Evolutionary conservation across 2,329 filamentous ascomycete genomes (phyloP).

Genomic region (Hypoxylon sp.): DNA sequence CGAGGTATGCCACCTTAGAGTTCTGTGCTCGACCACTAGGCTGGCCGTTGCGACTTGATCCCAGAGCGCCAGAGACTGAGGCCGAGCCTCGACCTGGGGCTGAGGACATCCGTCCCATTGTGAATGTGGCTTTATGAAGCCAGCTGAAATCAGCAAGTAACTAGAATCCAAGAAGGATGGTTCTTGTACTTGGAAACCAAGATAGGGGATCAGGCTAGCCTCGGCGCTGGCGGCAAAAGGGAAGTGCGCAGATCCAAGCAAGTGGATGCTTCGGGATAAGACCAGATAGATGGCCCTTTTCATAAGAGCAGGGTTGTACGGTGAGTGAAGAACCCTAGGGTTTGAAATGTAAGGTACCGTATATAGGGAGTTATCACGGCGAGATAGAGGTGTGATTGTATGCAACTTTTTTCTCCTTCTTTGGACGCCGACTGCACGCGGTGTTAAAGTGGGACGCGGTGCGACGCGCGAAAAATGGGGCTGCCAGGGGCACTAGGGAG

Average conservation of each 20-base stretch:
- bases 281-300: too few relatives aligned
- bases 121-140: conserved; percentile 1
- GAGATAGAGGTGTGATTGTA: conserved; percentile 3
- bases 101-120: conserved; percentile 26
- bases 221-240: conserved; percentile 1
- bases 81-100: conserved; percentile 34
- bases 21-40: conserved; percentile 12
- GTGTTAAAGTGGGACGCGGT: conserved; percentile 44
- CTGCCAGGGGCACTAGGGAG: conserved; percentile 31
- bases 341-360: background rate
- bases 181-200: background rate
- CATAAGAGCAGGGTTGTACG: background rate
- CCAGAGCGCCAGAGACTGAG: conserved; percentile 32
- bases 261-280: too few relatives aligned
- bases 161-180: background rate
- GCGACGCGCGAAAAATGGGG: conserved; percentile 39
- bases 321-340: background rate
- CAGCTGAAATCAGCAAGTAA: background rate
- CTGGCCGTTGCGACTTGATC: conserved; percentile 27
- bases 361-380: conserved; percentile 2
- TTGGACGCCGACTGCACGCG: conserved; percentile 21
- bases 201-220: background rate
- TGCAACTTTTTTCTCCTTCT: conserved; percentile 9
- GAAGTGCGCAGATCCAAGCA: background rate
- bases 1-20: conserved; percentile 40